Percentiles rank a stretch among this genome's conserved stretches.
Evolutionary conservation across 2,329 filamentous ascomycete species (phyloP).

Genomic region (Aspergillus japonicus): DNA sequence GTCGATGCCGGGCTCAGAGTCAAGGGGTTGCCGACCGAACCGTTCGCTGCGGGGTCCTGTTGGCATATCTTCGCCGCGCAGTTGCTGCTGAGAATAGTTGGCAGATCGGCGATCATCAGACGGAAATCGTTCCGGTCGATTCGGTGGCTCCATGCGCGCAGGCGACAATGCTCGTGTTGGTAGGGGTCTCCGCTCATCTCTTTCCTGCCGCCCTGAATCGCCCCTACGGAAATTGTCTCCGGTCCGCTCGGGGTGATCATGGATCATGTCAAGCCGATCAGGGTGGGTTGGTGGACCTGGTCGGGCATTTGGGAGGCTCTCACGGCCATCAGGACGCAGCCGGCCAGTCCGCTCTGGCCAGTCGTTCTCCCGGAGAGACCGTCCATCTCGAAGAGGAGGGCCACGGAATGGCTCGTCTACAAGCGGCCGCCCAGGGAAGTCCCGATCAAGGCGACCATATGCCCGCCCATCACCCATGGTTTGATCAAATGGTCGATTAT

Average conservation of each 20-base stretch:
- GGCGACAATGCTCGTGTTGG: conserved; percentile 28
- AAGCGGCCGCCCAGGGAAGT: conserved; percentile 32
- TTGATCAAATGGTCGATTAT: conserved; percentile 38
- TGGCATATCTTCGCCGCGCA: conserved; percentile 49
- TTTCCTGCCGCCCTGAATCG: conserved; percentile 29
- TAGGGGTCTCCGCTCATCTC: conserved; percentile 34
- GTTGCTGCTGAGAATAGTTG: conserved; percentile 24
- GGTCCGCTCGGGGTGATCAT: conserved; percentile 31
- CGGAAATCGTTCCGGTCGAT: conserved; percentile 39
- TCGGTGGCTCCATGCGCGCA: conserved; percentile 30
- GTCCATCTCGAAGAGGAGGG: conserved; percentile 35
- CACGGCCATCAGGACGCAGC: conserved; percentile 30
- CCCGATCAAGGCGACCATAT: conserved; percentile 41
- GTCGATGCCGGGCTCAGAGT: conserved; percentile 39
- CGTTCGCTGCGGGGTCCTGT: conserved; percentile 54
- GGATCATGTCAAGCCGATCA: conserved; percentile 36
- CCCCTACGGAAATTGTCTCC: conserved; percentile 32
- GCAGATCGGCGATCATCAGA: conserved; percentile 35
- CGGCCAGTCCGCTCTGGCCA: conserved; percentile 39
- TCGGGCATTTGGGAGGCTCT: conserved; percentile 26
- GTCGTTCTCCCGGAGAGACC: conserved; percentile 37
- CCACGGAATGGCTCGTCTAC: conserved; percentile 43
- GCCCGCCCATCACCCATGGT: conserved; percentile 31
- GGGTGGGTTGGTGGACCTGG: conserved; percentile 29
- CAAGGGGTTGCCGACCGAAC: conserved; percentile 23